Base-by-base conservation (phyloP, 768 basidiomycete species). In the Ramaria rubella region DNA sequence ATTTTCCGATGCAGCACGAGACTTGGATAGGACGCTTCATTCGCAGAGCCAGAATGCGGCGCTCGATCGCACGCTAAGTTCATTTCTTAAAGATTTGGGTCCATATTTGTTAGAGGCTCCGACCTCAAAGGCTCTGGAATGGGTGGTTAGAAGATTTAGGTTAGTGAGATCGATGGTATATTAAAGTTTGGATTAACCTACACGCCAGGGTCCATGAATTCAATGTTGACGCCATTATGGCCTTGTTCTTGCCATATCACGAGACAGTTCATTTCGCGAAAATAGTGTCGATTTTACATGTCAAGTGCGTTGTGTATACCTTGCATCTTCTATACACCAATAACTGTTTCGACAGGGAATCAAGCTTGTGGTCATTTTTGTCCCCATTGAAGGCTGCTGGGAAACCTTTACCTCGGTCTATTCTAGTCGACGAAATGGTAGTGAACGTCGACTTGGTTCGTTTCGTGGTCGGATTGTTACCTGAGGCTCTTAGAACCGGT, bases 71-170 rank as follows among this genome's bases (percentile, higher is more conserved):
- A 70, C 73, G 4, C 75, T 98, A 55, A 74, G 75, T 21, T 73
- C 72, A 6, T 87, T 91, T 63, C 65, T 97, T 43, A 70, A 79
- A 40, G 68, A 86, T 42, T 74, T 99, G 15, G 90, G 90, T 2
- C 86, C 84, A 8, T 90, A 87, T 75, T 69, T 98, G 42, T 77
- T 92, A 72, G 85, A 95, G 38, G 74, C 81, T 31, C 87, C 91
- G 0, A 80, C 90, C 0, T 85, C 83, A 19, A 93, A 87, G 68
- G 81, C 90, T 8, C 66, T 99, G 26, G 96, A 99, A 65, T 99
- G 95, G 95, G 79, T 98, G 24, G 91, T 98, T 3, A 76, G 90
- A 64, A 77, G 94, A 56, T 96, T 97, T 71, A 85, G 94, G 94
- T 91, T 61, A 40, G 81, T 58, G 15, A 2, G 55, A 1, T 14